A percentile compares a stretch with the other conserved stretches of the same genome.
Evolutionary conservation across 345 rosid species (phyloP).

Genomic region (Gynandropsis gynandra): DNA sequence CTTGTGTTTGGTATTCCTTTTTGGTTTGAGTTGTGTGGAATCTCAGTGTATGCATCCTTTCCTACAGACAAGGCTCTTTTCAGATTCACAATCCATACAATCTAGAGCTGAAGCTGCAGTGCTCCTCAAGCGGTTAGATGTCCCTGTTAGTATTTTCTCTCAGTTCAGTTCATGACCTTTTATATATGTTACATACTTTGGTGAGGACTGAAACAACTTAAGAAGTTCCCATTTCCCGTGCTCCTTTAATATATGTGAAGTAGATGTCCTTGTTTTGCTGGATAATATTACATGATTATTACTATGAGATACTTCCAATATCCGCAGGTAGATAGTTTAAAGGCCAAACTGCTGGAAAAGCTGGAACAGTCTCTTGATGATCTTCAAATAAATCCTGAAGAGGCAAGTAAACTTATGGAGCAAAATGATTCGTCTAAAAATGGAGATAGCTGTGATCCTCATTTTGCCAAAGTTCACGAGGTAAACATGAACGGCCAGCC

Average conservation of each 20-base stretch:
- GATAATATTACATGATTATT: constrained; percentile 9
- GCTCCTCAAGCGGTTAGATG: constrained; percentile 88
- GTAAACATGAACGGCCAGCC: constrained; percentile 34
- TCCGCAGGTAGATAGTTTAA: constrained; percentile 73
- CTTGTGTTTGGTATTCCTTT: constrained; percentile 8
- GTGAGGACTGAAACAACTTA: constrained; percentile 11
- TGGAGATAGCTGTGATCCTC: constrained; percentile 29
- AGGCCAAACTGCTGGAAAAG: constrained; percentile 81
- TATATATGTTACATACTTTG: constrained; percentile 6
- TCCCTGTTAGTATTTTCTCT: constrained; percentile 63
- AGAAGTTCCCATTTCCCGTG: constrained; percentile 7
- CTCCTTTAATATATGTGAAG: constrained; percentile 9
- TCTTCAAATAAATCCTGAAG: constrained; percentile 53
- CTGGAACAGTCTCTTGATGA: constrained; percentile 78
- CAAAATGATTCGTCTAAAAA: constrained; percentile 37
- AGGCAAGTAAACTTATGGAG: constrained; percentile 31
- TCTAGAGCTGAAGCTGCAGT: constrained; percentile 96
- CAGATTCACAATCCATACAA: constrained; percentile 90
- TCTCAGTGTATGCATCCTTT: constrained; percentile 1
- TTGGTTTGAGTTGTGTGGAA: constrained; percentile 8
- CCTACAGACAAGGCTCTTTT: constrained; percentile 72
- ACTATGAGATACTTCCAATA: constrained; percentile 11
- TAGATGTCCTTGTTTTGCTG: background rate
- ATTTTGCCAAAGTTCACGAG: constrained; percentile 43
- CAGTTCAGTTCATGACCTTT: constrained; percentile 11